Evolutionary conservation across 2,329 filamentous ascomycete genomes (phyloP).

Genomic region (Colletotrichum orbiculare): DNA sequence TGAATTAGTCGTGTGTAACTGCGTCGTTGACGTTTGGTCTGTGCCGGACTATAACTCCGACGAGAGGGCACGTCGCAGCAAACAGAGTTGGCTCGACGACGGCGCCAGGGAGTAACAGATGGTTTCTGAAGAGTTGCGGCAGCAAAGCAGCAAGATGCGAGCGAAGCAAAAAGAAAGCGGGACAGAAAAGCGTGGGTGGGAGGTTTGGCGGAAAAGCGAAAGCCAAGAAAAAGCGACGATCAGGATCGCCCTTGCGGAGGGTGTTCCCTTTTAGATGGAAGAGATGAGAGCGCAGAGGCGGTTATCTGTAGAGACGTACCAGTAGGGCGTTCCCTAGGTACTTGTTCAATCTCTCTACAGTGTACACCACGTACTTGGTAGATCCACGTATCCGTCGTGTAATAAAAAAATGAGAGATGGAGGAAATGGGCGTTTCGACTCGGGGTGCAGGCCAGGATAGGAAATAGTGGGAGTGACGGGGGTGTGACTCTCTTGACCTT

Average conservation of each 20-base stretch:
- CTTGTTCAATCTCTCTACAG: too few species aligned
- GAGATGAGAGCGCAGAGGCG: not conserved
- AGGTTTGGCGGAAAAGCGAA: conserved; percentile 4
- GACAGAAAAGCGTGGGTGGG: not conserved
- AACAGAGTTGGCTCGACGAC: conserved; percentile 11
- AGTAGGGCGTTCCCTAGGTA: not conserved
- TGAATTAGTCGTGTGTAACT: not conserved
- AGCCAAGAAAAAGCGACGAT: conserved; percentile 27
- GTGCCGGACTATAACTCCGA: not conserved
- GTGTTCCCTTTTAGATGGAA: not conserved
- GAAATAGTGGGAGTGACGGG: conserved; percentile 7
- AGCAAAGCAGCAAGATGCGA: not conserved
- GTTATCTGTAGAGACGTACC: not conserved
- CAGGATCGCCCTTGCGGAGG: conserved; percentile 16
- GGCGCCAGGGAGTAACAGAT: conserved; percentile 2
- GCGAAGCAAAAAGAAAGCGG: not conserved
- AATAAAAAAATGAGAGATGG: conserved; percentile 6
- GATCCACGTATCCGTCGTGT: not conserved
- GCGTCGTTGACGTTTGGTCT: not conserved
- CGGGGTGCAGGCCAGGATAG: conserved; percentile 26
- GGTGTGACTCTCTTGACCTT: too few species aligned
- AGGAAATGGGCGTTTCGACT: conserved; percentile 27
- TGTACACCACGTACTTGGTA: too few species aligned
- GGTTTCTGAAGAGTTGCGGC: not conserved
- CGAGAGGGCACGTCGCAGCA: too few species aligned